A percentile compares a stretch with the other conserved stretches of the same genome.
Conservation (phyloP, 106 monocot species). For the Narthecium ossifragum region DNA sequence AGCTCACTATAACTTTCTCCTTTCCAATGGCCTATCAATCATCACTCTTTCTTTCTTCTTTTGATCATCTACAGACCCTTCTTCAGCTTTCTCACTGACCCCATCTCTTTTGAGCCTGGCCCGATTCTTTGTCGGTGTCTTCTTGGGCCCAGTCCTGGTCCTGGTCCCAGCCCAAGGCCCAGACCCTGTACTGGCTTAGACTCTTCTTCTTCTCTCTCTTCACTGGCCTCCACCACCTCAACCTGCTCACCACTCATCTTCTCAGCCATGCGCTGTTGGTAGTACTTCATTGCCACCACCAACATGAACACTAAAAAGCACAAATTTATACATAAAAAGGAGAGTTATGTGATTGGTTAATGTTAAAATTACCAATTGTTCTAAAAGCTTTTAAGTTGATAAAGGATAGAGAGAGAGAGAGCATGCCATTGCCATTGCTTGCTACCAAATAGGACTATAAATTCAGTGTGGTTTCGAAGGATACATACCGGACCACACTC, state of each 20-base stretch:
- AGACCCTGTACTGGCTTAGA: conserved; percentile 4
- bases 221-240: conserved; percentile 2
- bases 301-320: conserved; percentile 48
- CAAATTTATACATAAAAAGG: conserved; percentile 1
- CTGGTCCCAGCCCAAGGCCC: not conserved
- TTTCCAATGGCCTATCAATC: no score
- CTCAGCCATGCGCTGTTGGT: conserved; percentile 37
- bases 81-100: not conserved
- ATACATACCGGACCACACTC: conserved; percentile 78
- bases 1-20: not conserved
- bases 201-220: conserved; percentile 18
- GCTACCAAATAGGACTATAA: no score
- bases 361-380: no score
- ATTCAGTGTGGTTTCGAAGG: no score
- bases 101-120: not conserved
- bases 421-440: not conserved
- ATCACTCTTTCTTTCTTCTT: not conserved
- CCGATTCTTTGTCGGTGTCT: conserved; percentile 3
- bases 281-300: conserved; percentile 34
- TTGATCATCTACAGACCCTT: not conserved
- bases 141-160: not conserved
- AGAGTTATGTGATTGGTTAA: no score
- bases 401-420: not conserved
- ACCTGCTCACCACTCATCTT: conserved; percentile 4
- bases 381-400: not conserved